phyloP scores from a whole-genome alignment of 1,284 basidiomycete genomes.

The Ustilago xerochloae region DNA sequence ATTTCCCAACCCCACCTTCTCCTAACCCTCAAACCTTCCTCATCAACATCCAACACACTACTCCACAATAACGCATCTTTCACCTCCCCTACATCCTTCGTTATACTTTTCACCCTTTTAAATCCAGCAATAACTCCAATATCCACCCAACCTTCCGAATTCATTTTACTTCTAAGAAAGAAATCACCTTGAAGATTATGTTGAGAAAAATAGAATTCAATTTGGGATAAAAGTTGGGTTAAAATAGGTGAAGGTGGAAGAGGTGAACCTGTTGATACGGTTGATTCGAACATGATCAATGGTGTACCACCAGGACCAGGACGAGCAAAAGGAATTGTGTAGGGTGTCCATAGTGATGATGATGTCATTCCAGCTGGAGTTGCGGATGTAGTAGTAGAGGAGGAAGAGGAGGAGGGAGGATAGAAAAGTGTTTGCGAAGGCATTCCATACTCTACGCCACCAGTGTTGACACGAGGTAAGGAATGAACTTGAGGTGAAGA shows the following conservation, averaged over 20 bases:
- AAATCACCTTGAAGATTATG: conserved; percentile 61
- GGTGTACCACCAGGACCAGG: not conserved
- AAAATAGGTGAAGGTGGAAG: not conserved
- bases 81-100: conserved; percentile 29
- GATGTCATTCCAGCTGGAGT: not conserved
- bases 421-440: not conserved
- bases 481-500: conserved; percentile 20
- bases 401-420: not conserved
- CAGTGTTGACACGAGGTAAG: not conserved
- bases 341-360: no score
- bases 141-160: conserved; percentile 57
- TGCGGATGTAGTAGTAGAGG: not conserved
- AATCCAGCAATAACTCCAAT: conserved; percentile 53
- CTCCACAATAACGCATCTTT: conserved; percentile 47
- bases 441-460: conserved; percentile 7
- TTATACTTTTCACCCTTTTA: conserved; percentile 52
- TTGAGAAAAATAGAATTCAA: conserved; percentile 66
- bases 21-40: conserved; percentile 35
- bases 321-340: not conserved
- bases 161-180: conserved; percentile 62
- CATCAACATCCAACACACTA: conserved; percentile 50
- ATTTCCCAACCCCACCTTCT: conserved; percentile 51
- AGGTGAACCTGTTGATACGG: not conserved
- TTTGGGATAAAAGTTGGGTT: conserved; percentile 54
- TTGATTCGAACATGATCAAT: not conserved